Evolutionary conservation across 2,329 filamentous ascomycete genomes (phyloP).

Genomic region (Botrytis fragariae): DNA sequence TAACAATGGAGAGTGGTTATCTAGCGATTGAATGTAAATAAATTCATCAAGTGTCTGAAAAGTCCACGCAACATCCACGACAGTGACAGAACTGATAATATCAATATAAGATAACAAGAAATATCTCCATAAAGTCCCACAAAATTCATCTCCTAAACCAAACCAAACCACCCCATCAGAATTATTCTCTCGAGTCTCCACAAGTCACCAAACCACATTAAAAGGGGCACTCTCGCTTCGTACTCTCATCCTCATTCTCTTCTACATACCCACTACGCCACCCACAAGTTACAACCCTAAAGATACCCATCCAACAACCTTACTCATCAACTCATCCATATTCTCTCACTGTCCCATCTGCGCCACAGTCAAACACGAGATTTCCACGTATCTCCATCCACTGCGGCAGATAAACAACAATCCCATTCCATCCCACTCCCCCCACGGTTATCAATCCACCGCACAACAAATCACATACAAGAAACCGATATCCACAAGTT

Average conservation of each 20-base stretch:
- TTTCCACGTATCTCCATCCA: neutral
- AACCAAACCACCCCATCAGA: neutral
- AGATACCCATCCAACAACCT: neutral
- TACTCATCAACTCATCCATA: neutral
- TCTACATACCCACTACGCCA: neutral
- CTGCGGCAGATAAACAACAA: too few relatives aligned
- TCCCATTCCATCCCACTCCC: neutral
- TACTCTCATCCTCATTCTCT: neutral
- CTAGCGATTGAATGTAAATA: neutral
- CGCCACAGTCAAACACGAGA: constrained; percentile 8
- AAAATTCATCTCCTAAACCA: neutral
- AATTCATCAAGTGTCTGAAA: neutral
- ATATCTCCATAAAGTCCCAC: too few relatives aligned
- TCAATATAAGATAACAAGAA: neutral
- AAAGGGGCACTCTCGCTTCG: constrained; percentile 6
- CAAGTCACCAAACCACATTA: neutral
- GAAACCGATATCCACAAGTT: neutral
- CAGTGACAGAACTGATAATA: neutral
- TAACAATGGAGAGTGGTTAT: neutral
- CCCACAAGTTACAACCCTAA: too few relatives aligned
- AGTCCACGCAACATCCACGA: neutral
- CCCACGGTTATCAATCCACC: neutral
- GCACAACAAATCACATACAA: neutral
- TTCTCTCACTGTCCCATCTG: neutral
- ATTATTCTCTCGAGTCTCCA: neutral